Percentiles rank a stretch among this genome's conserved stretches.
Evolutionary conservation across 345 rosid genomes (phyloP).

Genomic region (Acer negundo): DNA sequence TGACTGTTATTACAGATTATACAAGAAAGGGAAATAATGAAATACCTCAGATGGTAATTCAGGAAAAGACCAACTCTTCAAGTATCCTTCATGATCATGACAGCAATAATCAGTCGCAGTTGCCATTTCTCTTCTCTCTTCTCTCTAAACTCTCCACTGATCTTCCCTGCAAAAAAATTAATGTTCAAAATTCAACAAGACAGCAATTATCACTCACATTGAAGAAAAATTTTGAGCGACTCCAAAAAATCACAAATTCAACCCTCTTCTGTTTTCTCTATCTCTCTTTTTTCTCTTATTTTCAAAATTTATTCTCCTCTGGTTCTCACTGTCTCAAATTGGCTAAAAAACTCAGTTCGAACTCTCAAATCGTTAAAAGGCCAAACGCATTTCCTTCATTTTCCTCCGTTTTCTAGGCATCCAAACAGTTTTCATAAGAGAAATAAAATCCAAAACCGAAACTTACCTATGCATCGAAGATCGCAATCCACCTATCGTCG

Average conservation of each 20-base stretch:
- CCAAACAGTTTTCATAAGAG: background rate
- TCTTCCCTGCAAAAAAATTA: background rate
- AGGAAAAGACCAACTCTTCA: background rate
- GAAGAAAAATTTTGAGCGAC: background rate
- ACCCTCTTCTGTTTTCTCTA: background rate
- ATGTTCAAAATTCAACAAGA: background rate
- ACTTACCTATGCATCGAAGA: background rate
- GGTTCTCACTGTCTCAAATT: background rate
- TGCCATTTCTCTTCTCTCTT: slow-evolving; percentile 9
- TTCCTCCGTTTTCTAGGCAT: slow-evolving; percentile 14
- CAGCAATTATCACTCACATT: background rate
- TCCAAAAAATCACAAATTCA: background rate
- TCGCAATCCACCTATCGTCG: slow-evolving; percentile 14
- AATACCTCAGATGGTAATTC: slow-evolving; percentile 2
- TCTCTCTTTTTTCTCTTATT: too few species aligned
- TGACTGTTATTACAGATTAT: background rate
- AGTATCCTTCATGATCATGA: background rate
- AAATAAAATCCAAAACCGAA: background rate
- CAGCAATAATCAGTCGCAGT: background rate
- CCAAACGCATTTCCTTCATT: background rate
- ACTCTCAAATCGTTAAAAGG: too few species aligned
- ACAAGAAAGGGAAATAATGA: background rate
- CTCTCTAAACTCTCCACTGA: background rate
- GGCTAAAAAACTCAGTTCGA: too few species aligned
- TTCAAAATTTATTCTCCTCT: background rate